Evolutionary conservation across 2,329 filamentous ascomycete species (phyloP).

Genomic region (Aspergillus hortae): DNA sequence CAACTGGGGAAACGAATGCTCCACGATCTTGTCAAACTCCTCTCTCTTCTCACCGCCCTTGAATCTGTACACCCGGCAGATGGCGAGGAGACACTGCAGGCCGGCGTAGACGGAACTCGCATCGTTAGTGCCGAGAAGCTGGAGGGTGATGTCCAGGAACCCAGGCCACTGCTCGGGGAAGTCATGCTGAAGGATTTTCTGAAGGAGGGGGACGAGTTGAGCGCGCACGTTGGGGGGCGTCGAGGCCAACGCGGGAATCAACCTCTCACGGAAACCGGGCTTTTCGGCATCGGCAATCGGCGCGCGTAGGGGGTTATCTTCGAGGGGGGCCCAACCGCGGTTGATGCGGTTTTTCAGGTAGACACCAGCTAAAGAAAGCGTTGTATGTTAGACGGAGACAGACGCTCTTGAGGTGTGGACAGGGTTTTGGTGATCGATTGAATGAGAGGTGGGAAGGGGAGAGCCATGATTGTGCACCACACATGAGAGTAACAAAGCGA

Average conservation of each 20-base stretch:
- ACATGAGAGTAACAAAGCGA: constrained; percentile 2
- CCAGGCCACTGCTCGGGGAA: constrained; percentile 92
- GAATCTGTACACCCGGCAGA: constrained; percentile 94
- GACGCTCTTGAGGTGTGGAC: neutral
- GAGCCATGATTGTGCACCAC: too few species aligned
- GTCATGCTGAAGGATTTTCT: constrained; percentile 93
- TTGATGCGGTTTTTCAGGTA: constrained; percentile 98
- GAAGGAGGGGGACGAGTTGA: constrained; percentile 88
- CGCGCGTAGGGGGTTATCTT: constrained; percentile 69
- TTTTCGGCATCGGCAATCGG: constrained; percentile 88
- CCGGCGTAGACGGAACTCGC: constrained; percentile 85
- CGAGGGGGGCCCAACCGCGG: constrained; percentile 78
- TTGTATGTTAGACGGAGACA: constrained; percentile 10
- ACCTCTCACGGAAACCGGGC: constrained; percentile 75
- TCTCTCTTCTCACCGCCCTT: constrained; percentile 77
- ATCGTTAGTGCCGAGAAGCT: constrained; percentile 82
- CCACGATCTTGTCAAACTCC: constrained; percentile 93
- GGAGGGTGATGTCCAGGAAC: constrained; percentile 89
- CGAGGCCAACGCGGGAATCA: constrained; percentile 82
- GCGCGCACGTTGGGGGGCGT: constrained; percentile 79
- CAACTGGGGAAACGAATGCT: constrained; percentile 82
- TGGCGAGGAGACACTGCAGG: constrained; percentile 86
- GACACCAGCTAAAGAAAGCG: constrained; percentile 67
- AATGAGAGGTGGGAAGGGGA: constrained; percentile 14
- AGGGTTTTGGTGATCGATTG: neutral